Evolutionary conservation across 768 basidiomycete species (phyloP).

Genomic region (Lyophyllum atratum): DNA sequence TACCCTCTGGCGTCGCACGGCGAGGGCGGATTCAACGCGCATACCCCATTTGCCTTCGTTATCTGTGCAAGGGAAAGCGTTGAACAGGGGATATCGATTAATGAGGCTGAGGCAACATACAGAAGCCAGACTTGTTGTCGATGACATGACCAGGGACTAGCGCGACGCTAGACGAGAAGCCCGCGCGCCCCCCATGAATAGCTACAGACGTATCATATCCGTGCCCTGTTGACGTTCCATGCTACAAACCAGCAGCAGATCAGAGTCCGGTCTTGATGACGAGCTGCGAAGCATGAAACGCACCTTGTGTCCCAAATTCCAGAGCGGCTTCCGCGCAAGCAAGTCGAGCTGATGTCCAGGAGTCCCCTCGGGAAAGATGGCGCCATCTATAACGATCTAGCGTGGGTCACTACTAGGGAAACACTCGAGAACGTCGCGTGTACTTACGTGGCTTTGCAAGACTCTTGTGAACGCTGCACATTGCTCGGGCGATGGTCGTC

Average conservation of each 20-base stretch:
- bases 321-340: conserved; percentile 84
- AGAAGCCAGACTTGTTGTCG: conserved; percentile 81
- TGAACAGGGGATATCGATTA: conserved; percentile 10
- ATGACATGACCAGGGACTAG: conserved; percentile 87
- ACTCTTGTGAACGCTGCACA: conserved; percentile 93
- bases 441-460: conserved; percentile 93
- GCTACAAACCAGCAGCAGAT: conserved; percentile 42
- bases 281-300: conserved; percentile 24
- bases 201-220: conserved; percentile 89
- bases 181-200: conserved; percentile 83
- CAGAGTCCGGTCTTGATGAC: conserved; percentile 4
- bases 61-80: conserved; percentile 45
- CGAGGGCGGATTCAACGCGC: conserved; percentile 86
- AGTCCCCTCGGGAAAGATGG: conserved; percentile 92
- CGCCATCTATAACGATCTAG: conserved; percentile 90
- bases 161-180: conserved; percentile 69
- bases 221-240: conserved; percentile 93
- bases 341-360: conserved; percentile 84
- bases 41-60: conserved; percentile 84
- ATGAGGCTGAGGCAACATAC: conserved; percentile 13
- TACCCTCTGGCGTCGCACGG: conserved; percentile 66
- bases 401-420: conserved; percentile 17
- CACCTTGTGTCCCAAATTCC: conserved; percentile 81
- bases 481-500: conserved; percentile 82
- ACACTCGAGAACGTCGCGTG: conserved; percentile 13